These are phyloP conservation scores for Adansonia grandidieri DNA, from an alignment of 441 rosid genomes.

Conservation along the genomic window DNA sequence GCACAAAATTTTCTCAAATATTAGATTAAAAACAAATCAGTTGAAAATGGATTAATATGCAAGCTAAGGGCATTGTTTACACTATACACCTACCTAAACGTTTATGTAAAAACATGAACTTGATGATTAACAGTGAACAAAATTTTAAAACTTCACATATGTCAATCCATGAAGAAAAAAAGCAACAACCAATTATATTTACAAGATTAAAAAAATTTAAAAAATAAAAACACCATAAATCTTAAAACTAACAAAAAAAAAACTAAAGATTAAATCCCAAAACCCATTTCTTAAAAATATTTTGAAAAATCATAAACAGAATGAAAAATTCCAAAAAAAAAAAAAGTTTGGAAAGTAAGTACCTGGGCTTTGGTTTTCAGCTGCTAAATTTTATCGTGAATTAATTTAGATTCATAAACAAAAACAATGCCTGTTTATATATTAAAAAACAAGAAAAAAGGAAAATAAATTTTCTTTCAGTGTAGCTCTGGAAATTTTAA, in stretches of 20 bases:
- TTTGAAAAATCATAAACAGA: neutral
- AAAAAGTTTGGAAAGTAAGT: neutral
- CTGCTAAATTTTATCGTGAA: slow-evolving; percentile 21
- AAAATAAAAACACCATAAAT: neutral
- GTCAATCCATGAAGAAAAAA: too few species aligned
- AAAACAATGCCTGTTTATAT: neutral
- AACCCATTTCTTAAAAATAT: slow-evolving; percentile 1
- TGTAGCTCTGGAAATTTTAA: neutral
- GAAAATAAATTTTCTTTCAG: neutral
- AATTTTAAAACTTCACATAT: too few species aligned
- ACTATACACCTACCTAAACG: neutral
- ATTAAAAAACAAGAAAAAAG: neutral
- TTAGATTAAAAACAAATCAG: neutral
- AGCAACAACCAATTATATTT: too few species aligned
- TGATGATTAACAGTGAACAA: neutral
- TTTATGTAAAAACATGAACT: neutral
- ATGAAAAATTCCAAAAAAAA: neutral
- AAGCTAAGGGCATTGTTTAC: neutral
- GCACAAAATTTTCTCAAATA: neutral
- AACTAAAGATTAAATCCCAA: slow-evolving; percentile 12
- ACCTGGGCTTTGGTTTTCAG: slow-evolving; percentile 25
- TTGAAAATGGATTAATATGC: neutral
- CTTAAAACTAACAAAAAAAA: neutral
- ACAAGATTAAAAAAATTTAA: too few species aligned
- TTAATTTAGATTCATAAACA: slow-evolving; percentile 17